Percentiles rank a stretch among this genome's conserved stretches.
Evolutionary conservation across 176 grass and related monocot species (phyloP).

Genomic region (Triticum dicoccoides): DNA sequence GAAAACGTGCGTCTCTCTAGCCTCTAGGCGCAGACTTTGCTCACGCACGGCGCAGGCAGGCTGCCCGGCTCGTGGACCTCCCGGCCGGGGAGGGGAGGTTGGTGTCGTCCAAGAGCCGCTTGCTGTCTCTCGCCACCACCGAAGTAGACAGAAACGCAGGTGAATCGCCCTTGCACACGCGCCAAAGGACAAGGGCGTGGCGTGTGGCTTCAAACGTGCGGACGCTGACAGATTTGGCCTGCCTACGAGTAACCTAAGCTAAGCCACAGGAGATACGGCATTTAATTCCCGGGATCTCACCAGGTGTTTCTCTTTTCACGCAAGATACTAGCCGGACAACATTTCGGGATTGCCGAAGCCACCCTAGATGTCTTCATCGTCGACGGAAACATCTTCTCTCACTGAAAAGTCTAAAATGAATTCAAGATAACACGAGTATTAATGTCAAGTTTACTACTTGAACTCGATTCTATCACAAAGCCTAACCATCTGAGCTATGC

Average conservation of each 20-base stretch:
- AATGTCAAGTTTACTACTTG: too few species aligned
- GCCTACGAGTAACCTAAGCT: background rate
- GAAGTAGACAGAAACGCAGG: too few species aligned
- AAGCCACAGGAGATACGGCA: too few species aligned
- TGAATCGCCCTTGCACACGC: background rate
- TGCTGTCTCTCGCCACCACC: background rate
- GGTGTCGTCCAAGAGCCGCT: constrained; percentile 29
- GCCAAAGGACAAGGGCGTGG: constrained; percentile 26
- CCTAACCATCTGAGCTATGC: rapidly evolving
- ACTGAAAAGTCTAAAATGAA: too few species aligned
- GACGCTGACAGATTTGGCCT: background rate
- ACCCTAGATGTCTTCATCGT: too few species aligned
- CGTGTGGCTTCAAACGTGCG: constrained; percentile 17
- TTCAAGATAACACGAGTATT: too few species aligned
- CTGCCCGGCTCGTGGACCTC: background rate
- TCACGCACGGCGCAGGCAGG: background rate
- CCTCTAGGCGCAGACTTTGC: too few species aligned
- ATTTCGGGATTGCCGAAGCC: too few species aligned
- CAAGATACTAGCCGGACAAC: too few species aligned
- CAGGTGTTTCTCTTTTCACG: too few species aligned
- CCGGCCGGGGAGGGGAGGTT: background rate
- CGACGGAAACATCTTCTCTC: too few species aligned
- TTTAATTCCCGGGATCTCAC: background rate
- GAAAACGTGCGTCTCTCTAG: constrained; percentile 2
- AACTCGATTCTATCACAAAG: too few species aligned